Evolutionary conservation across 2,329 filamentous ascomycete genomes (phyloP), one percentile per base, ranked within the genome.

Genomic region (Colletotrichum aenigma): DNA sequence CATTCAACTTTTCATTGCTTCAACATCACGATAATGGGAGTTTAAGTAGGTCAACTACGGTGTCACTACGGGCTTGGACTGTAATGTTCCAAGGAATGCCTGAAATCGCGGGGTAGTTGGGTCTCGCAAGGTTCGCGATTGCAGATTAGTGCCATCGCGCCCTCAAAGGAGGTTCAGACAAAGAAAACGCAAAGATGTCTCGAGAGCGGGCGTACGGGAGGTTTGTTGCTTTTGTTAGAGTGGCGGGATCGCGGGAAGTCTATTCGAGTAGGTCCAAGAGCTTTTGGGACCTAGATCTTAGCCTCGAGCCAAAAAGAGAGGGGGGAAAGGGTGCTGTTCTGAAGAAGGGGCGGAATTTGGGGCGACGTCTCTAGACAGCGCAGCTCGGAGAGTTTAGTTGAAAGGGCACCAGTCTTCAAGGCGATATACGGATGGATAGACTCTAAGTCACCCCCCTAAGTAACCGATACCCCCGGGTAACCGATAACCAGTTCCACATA

Each of bases 231-330:
- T 56, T n/a, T 7, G 24, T 32, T 34, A 30, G 28, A 34, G 16
- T 48, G 26, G 66, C 52, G 55, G 66, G 70, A 38, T 24, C 56
- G 28, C 67, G 67, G 67, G 71, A 74, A 71, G 71, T 71, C 71
- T 74, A 70, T 52, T 52, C n/a, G 43, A 13, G 7, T 52, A 24
- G n/a, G n/a, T 4, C 12, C 43, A 52, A 52, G n/a, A 52, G 2
- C 4, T 52, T 21, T 52, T 0, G 43, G n/a, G n/a, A 52, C 43
- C 43, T 24, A 52, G 6, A 52, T 52, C n/a, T 52, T 52, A 52
- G 43, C 2, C n/a, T 13, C 43, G 43, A 52, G 43, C 43, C 43
- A 52, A 48, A 48, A 13, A 48, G n/a, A 48, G n/a, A 4, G 9
- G 4, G n/a, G n/a, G 3, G 1, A 21, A 48, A 21, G 2, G n/a